phyloP scores from a whole-genome alignment of 805 yeast genomes.

The Vanderwaltozyma yarrowii region DNA sequence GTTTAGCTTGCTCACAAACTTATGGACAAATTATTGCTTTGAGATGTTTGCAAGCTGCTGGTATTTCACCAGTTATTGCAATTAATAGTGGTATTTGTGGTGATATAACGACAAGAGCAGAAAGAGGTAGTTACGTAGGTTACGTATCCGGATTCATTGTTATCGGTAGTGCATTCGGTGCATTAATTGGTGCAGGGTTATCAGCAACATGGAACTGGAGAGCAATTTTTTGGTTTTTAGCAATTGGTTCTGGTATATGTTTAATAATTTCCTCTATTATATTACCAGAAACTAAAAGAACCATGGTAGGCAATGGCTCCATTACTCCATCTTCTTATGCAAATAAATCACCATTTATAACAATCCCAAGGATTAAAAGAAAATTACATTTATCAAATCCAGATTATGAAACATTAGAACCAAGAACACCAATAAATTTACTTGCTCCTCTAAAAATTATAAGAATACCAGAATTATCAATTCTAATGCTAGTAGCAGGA shows the following conservation, averaged over 20 bases:
- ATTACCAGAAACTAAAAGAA: slow-evolving; percentile 69
- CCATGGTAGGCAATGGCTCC: slow-evolving; percentile 68
- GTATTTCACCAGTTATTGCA: slow-evolving; percentile 67
- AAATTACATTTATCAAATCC: slow-evolving; percentile 25
- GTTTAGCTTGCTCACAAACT: slow-evolving; percentile 46
- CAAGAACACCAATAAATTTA: slow-evolving; percentile 17
- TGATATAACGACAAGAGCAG: slow-evolving; percentile 53
- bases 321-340: slow-evolving; percentile 37
- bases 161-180: slow-evolving; percentile 70
- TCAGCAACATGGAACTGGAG: slow-evolving; percentile 54
- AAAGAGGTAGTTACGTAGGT: slow-evolving; percentile 66
- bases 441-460: slow-evolving; percentile 37
- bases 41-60: slow-evolving; percentile 68
- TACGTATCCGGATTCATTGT: slow-evolving; percentile 52
- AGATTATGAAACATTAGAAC: slow-evolving; percentile 24
- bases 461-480: slow-evolving; percentile 34
- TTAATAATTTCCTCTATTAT: slow-evolving; percentile 27
- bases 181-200: slow-evolving; percentile 46
- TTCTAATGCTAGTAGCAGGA: slow-evolving; percentile 47
- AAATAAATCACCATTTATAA: slow-evolving; percentile 38
- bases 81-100: slow-evolving; percentile 63
- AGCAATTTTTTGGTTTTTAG: slow-evolving; percentile 66
- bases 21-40: slow-evolving; percentile 56
- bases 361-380: slow-evolving; percentile 11
- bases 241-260: slow-evolving; percentile 49